Base-by-base conservation (phyloP, 2,329 filamentous ascomycete genomes). In the Alternaria consortialis region DNA sequence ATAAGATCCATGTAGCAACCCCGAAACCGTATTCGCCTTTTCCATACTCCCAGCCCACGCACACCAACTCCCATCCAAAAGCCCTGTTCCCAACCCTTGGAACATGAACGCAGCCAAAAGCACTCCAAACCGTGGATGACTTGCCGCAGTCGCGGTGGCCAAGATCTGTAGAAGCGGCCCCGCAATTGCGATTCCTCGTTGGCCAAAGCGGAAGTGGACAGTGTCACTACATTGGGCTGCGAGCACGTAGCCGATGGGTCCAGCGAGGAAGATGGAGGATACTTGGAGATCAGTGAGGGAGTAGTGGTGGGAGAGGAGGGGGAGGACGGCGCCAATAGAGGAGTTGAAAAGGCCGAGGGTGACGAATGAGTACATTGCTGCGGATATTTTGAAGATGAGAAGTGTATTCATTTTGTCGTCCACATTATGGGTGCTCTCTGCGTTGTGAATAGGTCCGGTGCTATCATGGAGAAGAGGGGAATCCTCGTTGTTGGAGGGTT, bases 281-380 rank as follows among this genome's bases (percentile, higher is more conserved):
- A 83, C 82, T 23, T 77, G 73, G 1, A 80, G 68, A 51, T 84
- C 81, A 8, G 72, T 77, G 2, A 84, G 73, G 17, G 65, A 34
- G 65, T 84, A 84, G 56, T 82, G 72, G 0, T 58, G 56, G 27
- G 80, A 77, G 4, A 83, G 73, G 3, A 78, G 70, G 0, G 74
- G 76, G 0, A 81, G 74, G 46, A 78, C 68, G 6, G 77, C 77
- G 37, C 77, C 81, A 7, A 70, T 60, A 8, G 66, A 64, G 23
- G 66, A 71, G 31, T 55, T 69, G 63, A 72, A 71, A 7, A 70
- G 69, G 0, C 87, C 87, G 72, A 87, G 84, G 1, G 86, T 82
- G 5, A 86, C 69, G 61, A 90, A 86, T 7, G 82, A 84, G 79
- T 82, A 87, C 74, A 88, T 88, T 0, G 85, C 83, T 0, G 87